Base-by-base conservation (phyloP, 2,329 filamentous ascomycete species). In the Penicillium janthinellum region DNA sequence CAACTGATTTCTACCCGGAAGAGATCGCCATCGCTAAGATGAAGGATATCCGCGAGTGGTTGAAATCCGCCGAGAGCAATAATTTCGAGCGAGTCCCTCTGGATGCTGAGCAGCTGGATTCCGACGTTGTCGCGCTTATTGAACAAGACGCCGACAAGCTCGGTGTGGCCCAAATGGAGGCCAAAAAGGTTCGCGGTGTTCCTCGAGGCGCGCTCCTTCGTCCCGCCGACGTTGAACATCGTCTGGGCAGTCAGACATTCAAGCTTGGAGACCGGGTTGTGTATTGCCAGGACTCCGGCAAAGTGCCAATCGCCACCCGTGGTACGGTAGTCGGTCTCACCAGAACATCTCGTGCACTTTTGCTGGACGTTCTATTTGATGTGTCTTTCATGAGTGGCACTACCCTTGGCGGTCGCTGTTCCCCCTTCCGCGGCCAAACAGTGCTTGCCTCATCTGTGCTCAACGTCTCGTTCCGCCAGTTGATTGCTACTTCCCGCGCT, bases 291-390 rank as follows among this genome's bases (percentile, higher is more conserved):
- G 91, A 94, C 67, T 92, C 93, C 57, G 95, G 95, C 66, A 94
- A 96, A 72, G 94, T 99, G 1, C 95, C 95, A 1, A 96, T 99
- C 69, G 93, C 90, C 38, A 90, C 90, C 55, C 87, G 90, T 56
- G 95, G 96, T 69, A 98, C 95, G 1, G 91, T 99, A n/a, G 89
- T 96, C 58, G 95, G 95, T 38, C 90, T 97, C 72, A 97, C 92
- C 61, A 89, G 91, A 57, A 97, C 93, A 34, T 84, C 92, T 20
- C 90, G 91, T 57, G 89, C 89, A 28, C 86, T 91, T 49, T 83
- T 97, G 59, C 83, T 99, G 39, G 95, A 99, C 73, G 86, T 98
- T 58, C 88, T 99, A 7, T 99, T 96, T 77, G 96, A 99, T 74
- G 86, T 87, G 12, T 90, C 92, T 0, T 99, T 99, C 77, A 98